Evolutionary conservation across 2,329 filamentous ascomycete species (phyloP), one percentile per base, ranked within the genome.

Genomic region (Diaporthe velutina): DNA sequence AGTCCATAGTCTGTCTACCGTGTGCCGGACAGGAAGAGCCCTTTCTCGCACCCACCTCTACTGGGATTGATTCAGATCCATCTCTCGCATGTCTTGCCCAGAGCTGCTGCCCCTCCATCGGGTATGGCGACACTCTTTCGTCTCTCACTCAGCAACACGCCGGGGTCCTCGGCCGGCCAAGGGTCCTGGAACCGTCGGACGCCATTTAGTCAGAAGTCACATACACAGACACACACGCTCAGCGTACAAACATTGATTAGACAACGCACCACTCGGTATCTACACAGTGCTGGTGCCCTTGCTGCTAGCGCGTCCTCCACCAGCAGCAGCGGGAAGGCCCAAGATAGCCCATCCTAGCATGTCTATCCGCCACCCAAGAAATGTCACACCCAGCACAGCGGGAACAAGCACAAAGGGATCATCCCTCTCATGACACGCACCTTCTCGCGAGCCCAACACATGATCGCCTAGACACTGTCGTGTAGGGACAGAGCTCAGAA

Each of bases 21-120:
- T 19, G 19, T 22, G 42, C 42, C 15, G 42, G 19, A 48, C 42
- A 10, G 42, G 42, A 48, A 48, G 19, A 10, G 42, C 8, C 19
- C 52, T 6, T 17, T 52, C 25, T 7, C 52, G 3, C 17, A 50
- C 67, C 30, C 38, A 40, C 28, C 60, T 48, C 35, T 42, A 45
- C 55, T 45, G 38, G 25, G 38, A 33, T 61, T 70, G 67, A 45
- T 72, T 54, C 70, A 72, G 70, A 64, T 72, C 70, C 70, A 72
- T 72, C 57, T 72, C 57, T 61, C 48, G 70, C 70, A 64, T 72
- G 70, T 72, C 70, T 64, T 54, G 70, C 70, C 70, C 64, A 68
- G 64, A 40, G 42, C 64, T 54, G 48, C 38, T 64, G 70, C 70
- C 70, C 57, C 70, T 72, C 70, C 48, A 72, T 57, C 50, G 45